phyloP scores from a whole-genome alignment of 1,139 yeast species.

The Nakaseomyces glabratus region DNA sequence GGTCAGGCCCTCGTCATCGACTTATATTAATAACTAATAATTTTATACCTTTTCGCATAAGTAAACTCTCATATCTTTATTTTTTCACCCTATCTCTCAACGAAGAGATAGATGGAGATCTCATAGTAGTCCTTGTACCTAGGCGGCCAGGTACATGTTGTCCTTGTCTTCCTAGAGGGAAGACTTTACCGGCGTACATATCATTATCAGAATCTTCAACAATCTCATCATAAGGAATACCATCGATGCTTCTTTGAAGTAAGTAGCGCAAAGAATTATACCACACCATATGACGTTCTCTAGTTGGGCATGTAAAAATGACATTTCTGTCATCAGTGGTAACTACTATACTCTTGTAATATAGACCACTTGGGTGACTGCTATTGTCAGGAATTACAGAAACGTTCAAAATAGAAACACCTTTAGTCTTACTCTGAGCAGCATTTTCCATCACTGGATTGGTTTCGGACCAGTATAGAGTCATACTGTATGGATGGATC shows the following conservation, averaged over 20 bases:
- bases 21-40: too few species aligned
- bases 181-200: slow-evolving; percentile 22
- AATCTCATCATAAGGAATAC: slow-evolving; percentile 40
- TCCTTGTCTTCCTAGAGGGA: slow-evolving; percentile 10
- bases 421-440: slow-evolving; percentile 51
- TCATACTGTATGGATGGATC: slow-evolving; percentile 90
- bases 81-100: slow-evolving; percentile 2
- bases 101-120: slow-evolving; percentile 1
- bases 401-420: slow-evolving; percentile 73
- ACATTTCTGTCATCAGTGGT: slow-evolving; percentile 60
- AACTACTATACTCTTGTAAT: slow-evolving; percentile 74
- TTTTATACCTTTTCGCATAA: too few species aligned
- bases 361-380: slow-evolving; percentile 84
- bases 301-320: slow-evolving; percentile 78
- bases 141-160: slow-evolving; percentile 3
- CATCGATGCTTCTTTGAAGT: slow-evolving; percentile 60
- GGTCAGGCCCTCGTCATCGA: too few species aligned
- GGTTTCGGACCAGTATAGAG: slow-evolving; percentile 79
- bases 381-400: slow-evolving; percentile 77
- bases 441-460: slow-evolving; percentile 75
- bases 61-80: too few species aligned
- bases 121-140: not conserved
- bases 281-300: slow-evolving; percentile 90
- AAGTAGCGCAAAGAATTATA: slow-evolving; percentile 72
- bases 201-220: slow-evolving; percentile 19